Evolutionary conservation across 1,284 basidiomycete genomes (phyloP).

Genomic region (Anthracocystis panici-leucophaei): DNA sequence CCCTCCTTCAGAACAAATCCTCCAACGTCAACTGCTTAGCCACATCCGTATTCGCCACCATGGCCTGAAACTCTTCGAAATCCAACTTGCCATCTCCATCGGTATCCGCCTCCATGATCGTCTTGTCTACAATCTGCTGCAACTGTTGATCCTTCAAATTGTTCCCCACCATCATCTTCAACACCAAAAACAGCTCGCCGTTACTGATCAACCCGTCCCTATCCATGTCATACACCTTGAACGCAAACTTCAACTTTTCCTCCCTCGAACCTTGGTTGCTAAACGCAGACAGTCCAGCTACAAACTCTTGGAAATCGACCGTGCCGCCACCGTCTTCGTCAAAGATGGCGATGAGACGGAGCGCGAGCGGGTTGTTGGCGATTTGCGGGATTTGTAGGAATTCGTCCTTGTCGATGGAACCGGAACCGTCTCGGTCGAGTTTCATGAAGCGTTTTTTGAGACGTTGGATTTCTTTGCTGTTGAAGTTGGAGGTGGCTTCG

Average conservation of each 20-base stretch:
- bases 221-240: constrained; percentile 99
- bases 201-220: constrained; percentile 98
- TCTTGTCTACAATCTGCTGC: constrained; percentile 99
- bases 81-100: constrained; percentile 95
- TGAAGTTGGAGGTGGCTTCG: constrained; percentile 86
- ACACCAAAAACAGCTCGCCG: constrained; percentile 94
- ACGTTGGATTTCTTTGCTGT: constrained; percentile 73
- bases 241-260: constrained; percentile 95
- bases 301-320: constrained; percentile 99
- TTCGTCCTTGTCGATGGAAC: constrained; percentile 97
- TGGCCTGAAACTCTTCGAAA: constrained; percentile 95
- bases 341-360: constrained; percentile 98
- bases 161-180: constrained; percentile 99
- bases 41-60: constrained; percentile 98
- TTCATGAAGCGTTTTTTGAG: constrained; percentile 99
- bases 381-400: constrained; percentile 99
- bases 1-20: constrained; percentile 69
- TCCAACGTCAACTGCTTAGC: constrained; percentile 99
- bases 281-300: constrained; percentile 95
- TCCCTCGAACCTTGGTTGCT: constrained; percentile 94
- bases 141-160: constrained; percentile 99
- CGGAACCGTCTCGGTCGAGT: constrained; percentile 96
- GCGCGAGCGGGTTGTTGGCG: constrained; percentile 95
- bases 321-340: constrained; percentile 98
- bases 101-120: constrained; percentile 99